Evolutionary conservation across 441 rosid species (phyloP), one percentile per base, ranked within the genome.

Genomic region (Euphorbia schlechtendalii): DNA sequence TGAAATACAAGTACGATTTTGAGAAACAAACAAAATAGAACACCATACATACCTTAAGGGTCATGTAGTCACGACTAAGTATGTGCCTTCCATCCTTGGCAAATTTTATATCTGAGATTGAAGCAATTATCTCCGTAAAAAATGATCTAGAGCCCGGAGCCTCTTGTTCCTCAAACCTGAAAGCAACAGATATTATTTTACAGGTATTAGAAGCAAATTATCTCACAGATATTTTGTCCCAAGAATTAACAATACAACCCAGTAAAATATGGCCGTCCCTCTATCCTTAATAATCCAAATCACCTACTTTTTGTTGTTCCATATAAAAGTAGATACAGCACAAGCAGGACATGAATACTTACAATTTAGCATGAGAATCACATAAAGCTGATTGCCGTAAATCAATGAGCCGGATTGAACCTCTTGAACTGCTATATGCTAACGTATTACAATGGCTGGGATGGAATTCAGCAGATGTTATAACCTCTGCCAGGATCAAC

Each of bases 51-150:
- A 95, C 99, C 98, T 95, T 95, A 59, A 95, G 97, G 51, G 96
- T 89, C 99, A 95, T 95, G 87, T 95, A 95, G 76, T 95, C 99
- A 5, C 99, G 98, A 79, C 98, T 92, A 56, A 95, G 98, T 60
- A 95, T 82, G 73, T 86, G 82, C 75, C 99, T 84, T 74, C 99
- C 99, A 63, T 89, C 85, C 77, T 78, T 91, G 18, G 96, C 82
- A 77, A 95, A 95, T 73, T 85, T 95, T 63, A 92, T 83, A 82
- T 95, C 99, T 48, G 99, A 95, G 69, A 92, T 84, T 22, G 99
- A 95, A 63, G 99, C 99, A 78, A 92, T 95, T 82, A 95, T 95
- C 82, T 95, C 99, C 60, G 99, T 95, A 80, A 95, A 92, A 79
- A 95, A 95, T 56, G 99, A 92, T 67, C 90, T 84, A 43, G 97